Conservation (phyloP, 2,329 filamentous ascomycete species). For the Thielaviopsis ethacetica region DNA sequence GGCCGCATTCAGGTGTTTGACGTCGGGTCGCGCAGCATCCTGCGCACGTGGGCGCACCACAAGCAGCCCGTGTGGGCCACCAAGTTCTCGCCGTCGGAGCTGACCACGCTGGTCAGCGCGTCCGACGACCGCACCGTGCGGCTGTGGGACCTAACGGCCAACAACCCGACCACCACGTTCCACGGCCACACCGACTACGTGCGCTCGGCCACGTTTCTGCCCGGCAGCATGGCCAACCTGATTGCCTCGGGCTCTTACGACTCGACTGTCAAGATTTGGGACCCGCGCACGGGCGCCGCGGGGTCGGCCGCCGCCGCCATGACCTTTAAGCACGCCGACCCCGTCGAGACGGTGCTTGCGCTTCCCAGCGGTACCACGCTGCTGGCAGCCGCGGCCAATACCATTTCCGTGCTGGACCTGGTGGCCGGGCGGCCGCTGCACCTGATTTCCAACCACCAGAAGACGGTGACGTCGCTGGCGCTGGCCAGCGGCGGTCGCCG, state of each 20-base stretch:
- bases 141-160: slow-evolving; percentile 81
- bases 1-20: slow-evolving; percentile 94
- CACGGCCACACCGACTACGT: slow-evolving; percentile 87
- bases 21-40: slow-evolving; percentile 67
- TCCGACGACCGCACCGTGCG: slow-evolving; percentile 88
- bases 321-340: slow-evolving; percentile 86
- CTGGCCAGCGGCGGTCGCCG: slow-evolving; percentile 67
- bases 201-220: slow-evolving; percentile 72
- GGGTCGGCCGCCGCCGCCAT: slow-evolving; percentile 58
- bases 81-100: slow-evolving; percentile 75
- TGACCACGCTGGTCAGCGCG: slow-evolving; percentile 74
- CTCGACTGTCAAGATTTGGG: slow-evolving; percentile 84
- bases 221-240: slow-evolving; percentile 53
- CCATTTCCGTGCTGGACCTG: slow-evolving; percentile 81
- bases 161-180: slow-evolving; percentile 61
- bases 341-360: slow-evolving; percentile 76
- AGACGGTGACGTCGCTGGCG: slow-evolving; percentile 81
- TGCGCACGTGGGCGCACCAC: slow-evolving; percentile 91
- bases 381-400: slow-evolving; percentile 68
- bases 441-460: slow-evolving; percentile 86
- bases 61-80: slow-evolving; percentile 89
- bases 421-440: slow-evolving; percentile 79
- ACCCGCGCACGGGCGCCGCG: slow-evolving; percentile 55
- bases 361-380: slow-evolving; percentile 76
- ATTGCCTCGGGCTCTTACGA: slow-evolving; percentile 89